phyloP scores from a whole-genome alignment of 768 basidiomycete genomes.

The Dacryopinax primogenitus region DNA sequence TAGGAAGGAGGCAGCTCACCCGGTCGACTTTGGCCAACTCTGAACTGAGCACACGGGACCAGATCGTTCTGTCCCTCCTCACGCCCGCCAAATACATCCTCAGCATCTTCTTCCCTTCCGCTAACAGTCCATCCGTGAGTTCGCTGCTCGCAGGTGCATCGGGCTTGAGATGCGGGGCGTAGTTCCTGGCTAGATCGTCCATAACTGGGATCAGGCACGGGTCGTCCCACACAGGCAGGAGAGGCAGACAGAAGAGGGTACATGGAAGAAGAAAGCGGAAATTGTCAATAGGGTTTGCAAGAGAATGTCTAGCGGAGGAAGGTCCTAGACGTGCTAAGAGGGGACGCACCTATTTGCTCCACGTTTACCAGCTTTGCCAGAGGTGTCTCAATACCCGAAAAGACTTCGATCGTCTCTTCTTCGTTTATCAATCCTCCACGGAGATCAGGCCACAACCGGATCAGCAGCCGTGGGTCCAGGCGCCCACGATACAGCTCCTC shows the following conservation, averaged over 20 bases:
- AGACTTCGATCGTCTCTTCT: slow-evolving; percentile 50
- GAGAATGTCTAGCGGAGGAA: slow-evolving; percentile 19
- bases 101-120: slow-evolving; percentile 65
- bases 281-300: slow-evolving; percentile 23
- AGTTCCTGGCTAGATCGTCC: slow-evolving; percentile 81
- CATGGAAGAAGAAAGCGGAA: slow-evolving; percentile 23
- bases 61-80: slow-evolving; percentile 26
- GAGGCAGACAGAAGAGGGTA: slow-evolving; percentile 36
- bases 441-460: slow-evolving; percentile 70
- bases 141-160: slow-evolving; percentile 60
- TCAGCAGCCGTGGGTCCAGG: slow-evolving; percentile 68
- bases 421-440: slow-evolving; percentile 42
- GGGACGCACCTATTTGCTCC: slow-evolving; percentile 73
- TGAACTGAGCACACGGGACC: slow-evolving; percentile 24
- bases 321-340: slow-evolving; percentile 18
- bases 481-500: slow-evolving; percentile 64
- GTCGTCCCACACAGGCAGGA: background rate
- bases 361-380: slow-evolving; percentile 58
- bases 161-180: slow-evolving; percentile 71
- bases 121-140: slow-evolving; percentile 47
- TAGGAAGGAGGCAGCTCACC: slow-evolving; percentile 6
- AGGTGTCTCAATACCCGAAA: slow-evolving; percentile 57
- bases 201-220: slow-evolving; percentile 68
- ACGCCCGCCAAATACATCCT: slow-evolving; percentile 52
- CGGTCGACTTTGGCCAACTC: slow-evolving; percentile 16